Evolutionary conservation across 352 stramenopile species (phyloP), one percentile per base, ranked within the genome.

Genomic region (Globisporangium cederbergense): DNA sequence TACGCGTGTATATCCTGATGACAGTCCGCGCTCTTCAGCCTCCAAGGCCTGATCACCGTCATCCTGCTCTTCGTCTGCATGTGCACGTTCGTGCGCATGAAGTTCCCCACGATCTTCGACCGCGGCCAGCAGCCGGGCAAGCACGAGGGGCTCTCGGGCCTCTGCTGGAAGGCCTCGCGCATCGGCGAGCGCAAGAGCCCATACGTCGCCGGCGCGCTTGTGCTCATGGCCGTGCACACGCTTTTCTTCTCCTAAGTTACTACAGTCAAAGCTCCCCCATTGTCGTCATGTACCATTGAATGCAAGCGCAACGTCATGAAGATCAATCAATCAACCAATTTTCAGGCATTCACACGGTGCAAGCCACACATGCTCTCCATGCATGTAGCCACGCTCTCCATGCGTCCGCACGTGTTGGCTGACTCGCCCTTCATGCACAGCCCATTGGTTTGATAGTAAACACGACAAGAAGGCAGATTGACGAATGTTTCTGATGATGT

Each of bases 1-100:
- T n/a, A 7, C 36, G n/a, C 42, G 2, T 25, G 10, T 53, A 52
- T 45, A 72, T 51, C 32, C 0, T 5, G 28, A 68, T 40, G n/a
- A 28, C 53, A 97, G 96, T 98, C 94, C 40, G 97, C 96, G 22
- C 93, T 99, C 40, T 99, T 99, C 72, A 97, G 97, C 64, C 97
- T 99, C 68, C 92, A 96, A 54, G 97, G 94, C 36, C 78, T 99
- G 51, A 87, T 99, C 46, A 98, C 96, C 18, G 93, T 99, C 43
- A 79, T 99, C 49, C 71, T 99, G 58, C 87, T 99, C 50, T 91
- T 99, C 72, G 98, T 99, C 79, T 99, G 96, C 79, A 98, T 93
- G 40, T 98, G 93, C 76, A 97, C 96, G 11, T 99, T 98, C 83
- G 83, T 98, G 43, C 91, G 96, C 68, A 96, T 97, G 73, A 95